These are phyloP conservation scores for Aspergillus coremiiformis DNA, from an alignment of 495 filamentous ascomycete genomes.

Conservation along the genomic window DNA sequence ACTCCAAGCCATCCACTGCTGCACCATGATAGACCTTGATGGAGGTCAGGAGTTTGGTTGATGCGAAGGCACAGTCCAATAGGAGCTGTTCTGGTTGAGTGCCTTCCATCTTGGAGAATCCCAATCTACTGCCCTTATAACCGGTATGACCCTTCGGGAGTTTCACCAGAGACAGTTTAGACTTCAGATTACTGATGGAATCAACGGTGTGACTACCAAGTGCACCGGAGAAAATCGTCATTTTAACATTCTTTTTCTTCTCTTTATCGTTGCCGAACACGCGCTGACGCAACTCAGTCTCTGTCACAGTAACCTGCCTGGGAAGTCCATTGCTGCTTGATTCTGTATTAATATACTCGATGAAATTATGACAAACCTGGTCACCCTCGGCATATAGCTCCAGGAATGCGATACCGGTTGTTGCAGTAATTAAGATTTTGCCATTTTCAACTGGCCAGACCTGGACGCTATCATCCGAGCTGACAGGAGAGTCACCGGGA, in stretches of 20 bases:
- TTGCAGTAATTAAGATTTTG: constrained; percentile 69
- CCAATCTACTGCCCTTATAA: constrained; percentile 71
- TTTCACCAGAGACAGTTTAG: constrained; percentile 65
- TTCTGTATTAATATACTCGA: constrained; percentile 66
- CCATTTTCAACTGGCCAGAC: constrained; percentile 82
- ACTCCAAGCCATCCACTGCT: constrained; percentile 82
- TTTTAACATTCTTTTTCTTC: constrained; percentile 59
- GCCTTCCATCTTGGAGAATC: constrained; percentile 62
- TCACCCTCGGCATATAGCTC: constrained; percentile 75
- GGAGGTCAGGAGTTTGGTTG: constrained; percentile 65
- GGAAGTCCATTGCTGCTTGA: constrained; percentile 52
- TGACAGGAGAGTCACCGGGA: constrained; percentile 61
- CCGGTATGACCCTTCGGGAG: constrained; percentile 65
- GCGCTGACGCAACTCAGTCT: constrained; percentile 62
- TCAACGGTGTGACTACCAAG: constrained; percentile 66
- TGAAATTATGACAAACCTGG: constrained; percentile 63
- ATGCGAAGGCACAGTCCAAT: constrained; percentile 58
- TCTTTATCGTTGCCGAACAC: constrained; percentile 58
- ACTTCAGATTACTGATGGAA: constrained; percentile 59
- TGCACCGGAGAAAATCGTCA: constrained; percentile 67
- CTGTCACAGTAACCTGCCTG: constrained; percentile 63
- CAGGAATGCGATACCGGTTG: constrained; percentile 71
- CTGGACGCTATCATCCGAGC: constrained; percentile 71
- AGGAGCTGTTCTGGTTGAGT: constrained; percentile 67
- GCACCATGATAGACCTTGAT: constrained; percentile 72